Evolutionary conservation across 345 rosid genomes (phyloP).

Genomic region (Arabis alpina): DNA sequence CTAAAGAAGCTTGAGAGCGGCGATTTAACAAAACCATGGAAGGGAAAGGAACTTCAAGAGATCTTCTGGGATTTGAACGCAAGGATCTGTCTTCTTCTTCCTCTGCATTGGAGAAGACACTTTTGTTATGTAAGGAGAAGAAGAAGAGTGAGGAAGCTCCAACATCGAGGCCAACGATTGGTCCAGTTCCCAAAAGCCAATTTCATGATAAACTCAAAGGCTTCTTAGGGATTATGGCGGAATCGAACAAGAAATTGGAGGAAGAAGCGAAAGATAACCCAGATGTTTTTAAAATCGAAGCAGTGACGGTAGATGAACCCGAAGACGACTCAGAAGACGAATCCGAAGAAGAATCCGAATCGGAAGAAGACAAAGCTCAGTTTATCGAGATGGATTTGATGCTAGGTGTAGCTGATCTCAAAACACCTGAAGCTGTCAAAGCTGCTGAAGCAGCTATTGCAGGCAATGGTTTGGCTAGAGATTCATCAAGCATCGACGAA

Average conservation of each 20-base stretch:
- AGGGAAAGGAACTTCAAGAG: conserved; percentile 23
- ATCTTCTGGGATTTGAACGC: conserved; percentile 40
- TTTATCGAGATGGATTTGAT: conserved; percentile 90
- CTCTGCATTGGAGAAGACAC: conserved; percentile 25
- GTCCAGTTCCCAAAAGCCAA: conserved; percentile 62
- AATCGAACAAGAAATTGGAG: conserved; percentile 68
- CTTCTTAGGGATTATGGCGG: conserved; percentile 70
- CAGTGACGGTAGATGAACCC: no score
- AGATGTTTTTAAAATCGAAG: conserved; percentile 64
- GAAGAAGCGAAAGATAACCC: conserved; percentile 67
- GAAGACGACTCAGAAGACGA: no score
- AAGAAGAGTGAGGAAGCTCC: conserved; percentile 7
- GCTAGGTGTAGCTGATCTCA: conserved; percentile 93
- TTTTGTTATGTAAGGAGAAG: conserved; percentile 25
- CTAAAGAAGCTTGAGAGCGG: conserved; percentile 29
- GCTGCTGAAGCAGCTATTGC: conserved; percentile 85
- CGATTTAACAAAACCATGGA: conserved; percentile 26
- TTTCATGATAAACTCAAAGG: conserved; percentile 75
- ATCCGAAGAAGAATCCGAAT: no score
- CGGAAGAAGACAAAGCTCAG: conserved; percentile 53
- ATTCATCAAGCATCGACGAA: conserved; percentile 46
- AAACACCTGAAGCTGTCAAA: conserved; percentile 75
- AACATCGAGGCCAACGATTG: conserved; percentile 47
- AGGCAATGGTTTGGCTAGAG: conserved; percentile 40
- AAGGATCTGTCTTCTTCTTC: conserved; percentile 25